Percentiles rank a stretch among this genome's conserved stretches.
phyloP scores from a whole-genome alignment of 2,329 filamentous ascomycete species.

The Spiromastix sp. region DNA sequence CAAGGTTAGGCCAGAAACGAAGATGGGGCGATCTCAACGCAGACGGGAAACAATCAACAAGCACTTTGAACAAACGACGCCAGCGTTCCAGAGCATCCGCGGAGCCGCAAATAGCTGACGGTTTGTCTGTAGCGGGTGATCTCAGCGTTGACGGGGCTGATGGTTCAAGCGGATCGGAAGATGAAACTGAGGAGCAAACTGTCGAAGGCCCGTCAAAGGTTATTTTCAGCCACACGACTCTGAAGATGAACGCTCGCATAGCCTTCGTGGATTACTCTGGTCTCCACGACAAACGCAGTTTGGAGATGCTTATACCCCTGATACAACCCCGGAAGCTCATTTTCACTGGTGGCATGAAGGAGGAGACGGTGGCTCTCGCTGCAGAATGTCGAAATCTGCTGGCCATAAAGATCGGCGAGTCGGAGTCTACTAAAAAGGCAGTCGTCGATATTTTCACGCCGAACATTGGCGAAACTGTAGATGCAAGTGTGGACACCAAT shows the following conservation, averaged over 20 bases:
- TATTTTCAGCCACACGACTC: constrained; percentile 49
- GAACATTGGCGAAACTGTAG: constrained; percentile 57
- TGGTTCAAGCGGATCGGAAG: constrained; percentile 45
- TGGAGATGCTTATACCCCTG: constrained; percentile 89
- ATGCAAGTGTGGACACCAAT: constrained; percentile 95
- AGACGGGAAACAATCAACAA: constrained; percentile 26
- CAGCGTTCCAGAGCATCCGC: constrained; percentile 29
- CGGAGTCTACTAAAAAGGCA: constrained; percentile 5
- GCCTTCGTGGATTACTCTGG: constrained; percentile 88
- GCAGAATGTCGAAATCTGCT: constrained; percentile 65
- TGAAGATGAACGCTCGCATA: constrained; percentile 64
- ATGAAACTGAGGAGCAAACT: constrained; percentile 41
- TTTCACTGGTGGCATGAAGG: constrained; percentile 67
- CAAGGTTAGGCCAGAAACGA: constrained; percentile 76
- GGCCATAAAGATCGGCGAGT: constrained; percentile 29
- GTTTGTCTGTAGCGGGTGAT: constrained; percentile 33
- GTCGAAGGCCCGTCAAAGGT: constrained; percentile 65
- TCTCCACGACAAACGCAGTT: constrained; percentile 81
- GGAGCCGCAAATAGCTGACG: constrained; percentile 28
- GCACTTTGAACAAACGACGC: constrained; percentile 50
- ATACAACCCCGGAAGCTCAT: constrained; percentile 93
- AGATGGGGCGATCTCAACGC: constrained; percentile 71
- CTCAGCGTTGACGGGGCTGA: constrained; percentile 32
- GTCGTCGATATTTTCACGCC: constrained; percentile 72
- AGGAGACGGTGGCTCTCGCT: constrained; percentile 70